Base-by-base conservation (phyloP, 2,329 filamentous ascomycete genomes). In the Aspergillus phoenicis region DNA sequence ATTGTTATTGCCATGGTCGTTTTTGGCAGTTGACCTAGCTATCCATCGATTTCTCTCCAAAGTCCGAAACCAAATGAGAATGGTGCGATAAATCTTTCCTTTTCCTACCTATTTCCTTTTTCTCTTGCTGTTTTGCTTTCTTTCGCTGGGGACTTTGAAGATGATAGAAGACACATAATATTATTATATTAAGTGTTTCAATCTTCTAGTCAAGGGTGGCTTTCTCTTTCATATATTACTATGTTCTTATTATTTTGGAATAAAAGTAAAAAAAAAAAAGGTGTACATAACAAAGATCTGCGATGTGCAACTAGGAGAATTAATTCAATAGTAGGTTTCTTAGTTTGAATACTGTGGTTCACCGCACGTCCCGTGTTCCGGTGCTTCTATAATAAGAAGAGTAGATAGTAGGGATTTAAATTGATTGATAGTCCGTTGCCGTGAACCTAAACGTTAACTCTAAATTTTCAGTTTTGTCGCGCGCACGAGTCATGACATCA, bases 111-210 rank as follows among this genome's bases (percentile, higher is more conserved):
- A 39, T 36, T 41, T 54, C 26, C 53, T 26, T 58, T 48, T 33
- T 66, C 55, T 52, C 54, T 49, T 62, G 54, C 62, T 49, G 10
- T 36, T 36, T 36, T 15, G 10, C 11, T 13, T 36, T 45, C 54
- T 28, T 28, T n/a, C 36, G 33, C 33, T 36, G 33, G 11, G 33
- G 33, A 36, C 11, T 30, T 10, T 36, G 33, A 13, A 36, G 33
- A 36, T 36, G 26, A 26, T 26, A 4, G 20, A 11, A 36, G 13
- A 3, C 33, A 36, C 33, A 13, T 36, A 36, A 36, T 36, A 36
- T 36, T 36, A 36, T 36, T 5, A 36, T 36, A 36, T 36, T 36
- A 36, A 36, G 33, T 36, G 33, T 15, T 45, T 58, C 54, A 11
- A n/a, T n/a, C 36, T 38, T 63, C 57, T 60, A 20, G 24, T 60